Conservation (phyloP, 305 asterid genomes). For the Coffea humblotiana region DNA sequence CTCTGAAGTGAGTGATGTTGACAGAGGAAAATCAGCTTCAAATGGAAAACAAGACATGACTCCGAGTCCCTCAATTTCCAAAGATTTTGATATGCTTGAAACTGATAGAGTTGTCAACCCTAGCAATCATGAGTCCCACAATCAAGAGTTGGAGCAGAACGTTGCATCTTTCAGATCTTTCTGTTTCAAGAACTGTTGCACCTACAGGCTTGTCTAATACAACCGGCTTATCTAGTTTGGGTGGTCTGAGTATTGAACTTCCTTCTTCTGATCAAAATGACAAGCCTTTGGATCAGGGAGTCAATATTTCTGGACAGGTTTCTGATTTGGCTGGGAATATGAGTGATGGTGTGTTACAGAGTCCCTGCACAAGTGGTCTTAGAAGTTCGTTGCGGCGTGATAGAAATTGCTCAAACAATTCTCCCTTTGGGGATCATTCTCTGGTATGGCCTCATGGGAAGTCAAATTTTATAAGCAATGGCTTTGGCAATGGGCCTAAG, state of each 20-base stretch:
- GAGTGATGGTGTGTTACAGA: constrained; percentile 37
- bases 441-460: constrained; percentile 57
- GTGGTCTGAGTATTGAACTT: constrained; percentile 52
- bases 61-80: constrained; percentile 14
- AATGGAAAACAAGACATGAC: constrained; percentile 24
- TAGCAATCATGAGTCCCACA: constrained; percentile 24
- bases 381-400: constrained; percentile 43
- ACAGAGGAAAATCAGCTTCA: constrained; percentile 25
- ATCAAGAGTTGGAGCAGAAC: constrained; percentile 30
- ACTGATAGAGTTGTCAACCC: constrained; percentile 30
- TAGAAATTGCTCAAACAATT: constrained; percentile 48
- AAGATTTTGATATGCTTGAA: constrained; percentile 22
- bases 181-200: constrained; percentile 25
- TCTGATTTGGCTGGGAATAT: constrained; percentile 46
- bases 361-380: constrained; percentile 39
- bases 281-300: constrained; percentile 35
- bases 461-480: constrained; percentile 45
- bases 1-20: constrained; percentile 30
- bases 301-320: constrained; percentile 34
- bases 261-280: constrained; percentile 52
- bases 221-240: constrained; percentile 34
- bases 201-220: constrained; percentile 31
- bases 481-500: constrained; percentile 82
- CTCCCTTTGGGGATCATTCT: constrained; percentile 53
- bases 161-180: constrained; percentile 32